Conservation (phyloP, 139 green algal genomes). For the Chlamydomonas schloesseri region DNA sequence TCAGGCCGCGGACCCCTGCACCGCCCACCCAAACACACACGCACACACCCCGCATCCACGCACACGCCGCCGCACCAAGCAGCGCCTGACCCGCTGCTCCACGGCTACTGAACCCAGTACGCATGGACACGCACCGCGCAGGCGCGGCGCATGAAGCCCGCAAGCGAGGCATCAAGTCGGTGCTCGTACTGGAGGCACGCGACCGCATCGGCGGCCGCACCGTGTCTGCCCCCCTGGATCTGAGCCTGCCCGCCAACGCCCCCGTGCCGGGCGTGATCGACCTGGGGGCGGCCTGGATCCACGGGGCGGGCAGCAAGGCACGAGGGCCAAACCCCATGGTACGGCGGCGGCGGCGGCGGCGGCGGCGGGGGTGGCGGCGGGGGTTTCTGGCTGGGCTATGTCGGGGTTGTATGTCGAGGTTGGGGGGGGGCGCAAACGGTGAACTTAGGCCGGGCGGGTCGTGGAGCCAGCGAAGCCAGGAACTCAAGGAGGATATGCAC, state of each 20-base stretch:
- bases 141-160: background rate
- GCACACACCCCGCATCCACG: too few species aligned
- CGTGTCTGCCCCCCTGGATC: background rate
- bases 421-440: background rate
- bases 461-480: too few species aligned
- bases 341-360: too few species aligned
- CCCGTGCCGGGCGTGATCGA: background rate
- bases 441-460: background rate
- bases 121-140: too few species aligned
- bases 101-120: too few species aligned
- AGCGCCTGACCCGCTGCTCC: too few species aligned
- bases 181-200: conserved; percentile 1
- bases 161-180: background rate
- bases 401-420: background rate
- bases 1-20: too few species aligned
- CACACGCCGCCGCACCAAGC: too few species aligned
- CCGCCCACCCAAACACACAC: too few species aligned
- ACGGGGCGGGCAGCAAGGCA: background rate
- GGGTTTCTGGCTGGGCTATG: too few species aligned
- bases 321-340: background rate
- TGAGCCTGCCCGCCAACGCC: background rate
- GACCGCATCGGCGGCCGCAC: conserved; percentile 15
- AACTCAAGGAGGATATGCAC: background rate
- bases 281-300: conserved; percentile 14
- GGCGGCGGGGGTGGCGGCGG: too few species aligned